Base-by-base conservation (phyloP, 495 filamentous ascomycete species). In the Lasiosphaeria miniovina region DNA sequence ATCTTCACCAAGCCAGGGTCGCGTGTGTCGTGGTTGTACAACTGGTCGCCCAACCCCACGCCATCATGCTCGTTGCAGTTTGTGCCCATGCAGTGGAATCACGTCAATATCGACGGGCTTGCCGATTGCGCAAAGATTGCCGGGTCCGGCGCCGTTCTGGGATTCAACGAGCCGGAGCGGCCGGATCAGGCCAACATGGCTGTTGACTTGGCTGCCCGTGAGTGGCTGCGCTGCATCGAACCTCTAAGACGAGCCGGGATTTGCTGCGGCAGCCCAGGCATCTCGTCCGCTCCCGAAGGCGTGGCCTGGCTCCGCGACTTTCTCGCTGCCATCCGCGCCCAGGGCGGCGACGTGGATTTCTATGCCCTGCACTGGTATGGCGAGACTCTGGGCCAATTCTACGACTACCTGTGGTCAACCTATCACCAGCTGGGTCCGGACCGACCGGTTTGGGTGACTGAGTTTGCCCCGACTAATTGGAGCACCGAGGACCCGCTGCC, bases 51-150 rank as follows among this genome's bases (percentile, higher is more conserved):
- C 4, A 41, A 43, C 31, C 62, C 63, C 1, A 67, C 65, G 3
- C 65, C 65, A 8, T 50, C 35, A 4, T 64, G 48, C 34, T 58
- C 57, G 3, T 57, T 67, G 2, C 62, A 60, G 34, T 67, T 67
- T 32, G 51, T 67, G 0, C 65, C 65, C 5, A 67, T 67, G 65
- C 65, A 67, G 46, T 67, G 65, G 65, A 67, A 67, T 57, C 65
- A 67, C 62, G 65, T 67, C 36, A 60, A 63, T 51, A 62, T 62
- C 17, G 59, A 65, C 43, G 43, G 10, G 0, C 59, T 67, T 15
- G 32, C 62, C 14, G 34, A 52, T 4, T 61, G 59, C 57, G 2
- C 15, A 2, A 15, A 52, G 8, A 17, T 24, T 6, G 54, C 36
- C 8, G 40, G 43, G 8, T 55, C 43, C 1, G 15, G 52, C 0